A percentile compares a stretch with the other conserved stretches of the same genome.
Evolutionary conservation across 495 filamentous ascomycete species (phyloP).

Genomic region (Aspergillus panamensis): DNA sequence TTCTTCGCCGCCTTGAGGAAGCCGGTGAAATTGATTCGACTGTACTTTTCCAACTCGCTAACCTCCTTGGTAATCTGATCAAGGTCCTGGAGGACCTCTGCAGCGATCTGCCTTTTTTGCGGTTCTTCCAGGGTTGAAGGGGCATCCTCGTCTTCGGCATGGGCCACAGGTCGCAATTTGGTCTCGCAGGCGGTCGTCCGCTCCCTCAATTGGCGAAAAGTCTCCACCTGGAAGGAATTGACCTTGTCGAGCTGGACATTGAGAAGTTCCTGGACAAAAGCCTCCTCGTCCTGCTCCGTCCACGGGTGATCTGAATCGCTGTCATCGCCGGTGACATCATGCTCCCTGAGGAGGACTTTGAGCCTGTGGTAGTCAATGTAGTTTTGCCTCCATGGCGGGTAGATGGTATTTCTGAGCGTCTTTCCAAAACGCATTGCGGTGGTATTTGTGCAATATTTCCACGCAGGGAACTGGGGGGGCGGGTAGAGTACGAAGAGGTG

Average conservation of each 20-base stretch:
- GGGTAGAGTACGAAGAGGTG: neutral
- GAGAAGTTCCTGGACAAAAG: slow-evolving; percentile 89
- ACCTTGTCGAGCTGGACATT: slow-evolving; percentile 96
- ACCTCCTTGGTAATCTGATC: slow-evolving; percentile 86
- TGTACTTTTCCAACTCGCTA: slow-evolving; percentile 91
- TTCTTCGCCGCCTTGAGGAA: slow-evolving; percentile 99
- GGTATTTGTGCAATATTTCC: slow-evolving; percentile 5
- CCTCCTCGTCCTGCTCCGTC: slow-evolving; percentile 94
- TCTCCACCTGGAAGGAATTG: slow-evolving; percentile 79
- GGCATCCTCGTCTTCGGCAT: slow-evolving; percentile 27
- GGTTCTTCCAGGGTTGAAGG: slow-evolving; percentile 32
- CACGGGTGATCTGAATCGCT: slow-evolving; percentile 57
- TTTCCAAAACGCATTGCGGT: slow-evolving; percentile 85
- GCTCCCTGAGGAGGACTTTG: slow-evolving; percentile 79
- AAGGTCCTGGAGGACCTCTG: slow-evolving; percentile 71
- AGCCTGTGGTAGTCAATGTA: slow-evolving; percentile 96
- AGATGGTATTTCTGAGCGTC: slow-evolving; percentile 73
- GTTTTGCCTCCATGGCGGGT: slow-evolving; percentile 84
- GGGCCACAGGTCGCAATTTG: slow-evolving; percentile 47
- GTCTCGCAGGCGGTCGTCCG: slow-evolving; percentile 56
- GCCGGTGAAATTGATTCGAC: slow-evolving; percentile 93
- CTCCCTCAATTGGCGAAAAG: slow-evolving; percentile 65
- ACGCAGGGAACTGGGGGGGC: neutral
- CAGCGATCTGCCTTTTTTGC: slow-evolving; percentile 52
- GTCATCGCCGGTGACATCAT: slow-evolving; percentile 46